Evolutionary conservation across 108 stramenopile genomes (phyloP), one percentile per base, ranked within the genome.

Genomic region (Cyclostephanos tholiformis): DNA sequence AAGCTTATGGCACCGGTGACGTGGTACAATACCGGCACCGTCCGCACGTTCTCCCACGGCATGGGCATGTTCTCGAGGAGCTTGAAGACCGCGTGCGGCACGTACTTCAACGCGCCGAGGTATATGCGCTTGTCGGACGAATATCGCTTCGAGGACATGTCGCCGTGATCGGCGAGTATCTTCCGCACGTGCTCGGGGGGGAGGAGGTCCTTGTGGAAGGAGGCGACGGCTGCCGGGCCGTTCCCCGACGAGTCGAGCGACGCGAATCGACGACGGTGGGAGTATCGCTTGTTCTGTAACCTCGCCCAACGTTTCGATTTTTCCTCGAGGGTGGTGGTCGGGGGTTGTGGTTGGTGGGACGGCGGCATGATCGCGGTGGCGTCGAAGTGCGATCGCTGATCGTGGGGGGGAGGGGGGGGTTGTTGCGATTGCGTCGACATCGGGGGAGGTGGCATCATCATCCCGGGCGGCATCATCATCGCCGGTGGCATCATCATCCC

Each of bases 101-200:
- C 94, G 73, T 98, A 99, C 76, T 99, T 99, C 46, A 99, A 85
- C n/a, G 99, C 99, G 20, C 99, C 99, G 6, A 99, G 80, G 72
- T 99, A 99, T 17, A 99, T 82, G 10, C 99, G 87, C 82, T 98
- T 98, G 73, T 99, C 98, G 51, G 94, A 84, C 23, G 95, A 87
- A 69, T 96, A 99, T 22, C 98, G 97, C 70, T 97, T 98, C 49
- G 95, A 92, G 50, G 93, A 91, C 99, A 99, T 98, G 85, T 99
- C 98, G 23, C 99, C 99, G 80, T 99, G 98, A 85, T 99, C 99
- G 25, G 91, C 89, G 17, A 99, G 72, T 35, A 99, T 98, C 74
- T 99, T 99, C 27, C 99, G 91, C 16, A 97, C 80, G 75, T 97
- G 96, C 78, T 98, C 98, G 8, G 97, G 84, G 16, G 98, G 97